Conservation (phyloP, 176 grass and related monocot species). For the Carex pumila region DNA sequence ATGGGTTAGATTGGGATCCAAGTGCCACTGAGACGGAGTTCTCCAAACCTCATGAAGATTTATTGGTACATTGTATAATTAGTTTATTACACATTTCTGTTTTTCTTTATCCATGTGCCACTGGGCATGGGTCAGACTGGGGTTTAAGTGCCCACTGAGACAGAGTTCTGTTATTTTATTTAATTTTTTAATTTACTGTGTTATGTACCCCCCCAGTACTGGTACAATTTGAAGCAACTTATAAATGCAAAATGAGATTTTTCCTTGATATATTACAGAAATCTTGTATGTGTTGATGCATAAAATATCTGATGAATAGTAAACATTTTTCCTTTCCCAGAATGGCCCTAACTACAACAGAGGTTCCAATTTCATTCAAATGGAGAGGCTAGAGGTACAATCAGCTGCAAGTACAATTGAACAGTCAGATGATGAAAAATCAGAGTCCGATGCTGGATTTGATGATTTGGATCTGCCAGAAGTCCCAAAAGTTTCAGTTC, state of each 20-base stretch:
- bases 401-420: slow-evolving; percentile 16
- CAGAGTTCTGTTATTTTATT: slow-evolving; percentile 33
- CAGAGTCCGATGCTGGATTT: slow-evolving; percentile 46
- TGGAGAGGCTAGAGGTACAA: slow-evolving; percentile 63
- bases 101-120: not conserved
- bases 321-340: slow-evolving; percentile 19
- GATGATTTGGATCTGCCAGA: slow-evolving; percentile 74
- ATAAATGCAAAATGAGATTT: not conserved
- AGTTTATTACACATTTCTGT: not conserved
- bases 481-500: slow-evolving; percentile 74
- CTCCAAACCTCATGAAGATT: slow-evolving; percentile 85
- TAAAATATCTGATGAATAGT: not conserved
- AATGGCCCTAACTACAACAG: slow-evolving; percentile 80
- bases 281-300: not conserved
- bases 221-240: not conserved
- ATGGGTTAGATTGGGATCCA: slow-evolving; percentile 96
- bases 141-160: slow-evolving; percentile 67
- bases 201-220: not conserved
- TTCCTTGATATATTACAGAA: not conserved
- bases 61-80: slow-evolving; percentile 51
- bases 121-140: slow-evolving; percentile 86
- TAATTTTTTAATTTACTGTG: not conserved
- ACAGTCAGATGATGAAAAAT: slow-evolving; percentile 39
- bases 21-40: slow-evolving; percentile 68
- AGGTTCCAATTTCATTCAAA: slow-evolving; percentile 56